Base-by-base conservation (phyloP, 2,329 filamentous ascomycete species). In the Phialocephala sp. region DNA sequence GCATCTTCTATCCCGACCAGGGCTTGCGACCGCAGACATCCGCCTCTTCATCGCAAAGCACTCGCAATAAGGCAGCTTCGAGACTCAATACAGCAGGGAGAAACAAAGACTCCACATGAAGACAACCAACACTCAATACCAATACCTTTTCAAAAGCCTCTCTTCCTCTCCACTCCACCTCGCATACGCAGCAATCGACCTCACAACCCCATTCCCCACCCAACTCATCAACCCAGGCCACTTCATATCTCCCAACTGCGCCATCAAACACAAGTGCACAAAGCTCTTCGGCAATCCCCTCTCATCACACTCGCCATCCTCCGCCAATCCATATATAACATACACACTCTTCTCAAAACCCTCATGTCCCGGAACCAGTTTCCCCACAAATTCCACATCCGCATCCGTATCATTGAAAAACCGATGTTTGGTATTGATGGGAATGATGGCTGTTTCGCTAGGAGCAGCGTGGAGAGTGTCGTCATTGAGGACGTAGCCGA, bases 121-220 rank as follows among this genome's bases (percentile, higher is more conserved):
- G n/a, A 32, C n/a, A 50, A 20, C n/a, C 24, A 15, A 3, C 24
- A 32, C n/a, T 64, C 57, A 64, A 55, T 60, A 60, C 64, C 64
- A 66, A 62, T 66, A 66, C 32, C 50, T 63, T 47, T 55, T 60
- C 41, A 66, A 58, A 57, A 66, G 35, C 43, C 64, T 66, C 57
- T 63, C 57, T 52, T 63, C 64, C 60, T 66, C 64, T 36, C 64
- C 64, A 59, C 56, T 66, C 61, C 64, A 63, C 41, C 64, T 66
- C 36, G 37, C 64, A 60, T 63, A 63, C 20, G 50, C 56, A 18
- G 61, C 61, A 37, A 63, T 60, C 43, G 43, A 24, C 32, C 52
- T 58, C n/a, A 63, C 50, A 32, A 62, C 20, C 32, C 43, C 22
- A 47, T 65, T 65, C 32, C 41, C 64, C n/a, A 60, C 22, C 52